A percentile compares a stretch with the other conserved stretches of the same genome.
Conservation (phyloP, 345 rosid species). For the Iberis pinnata region DNA sequence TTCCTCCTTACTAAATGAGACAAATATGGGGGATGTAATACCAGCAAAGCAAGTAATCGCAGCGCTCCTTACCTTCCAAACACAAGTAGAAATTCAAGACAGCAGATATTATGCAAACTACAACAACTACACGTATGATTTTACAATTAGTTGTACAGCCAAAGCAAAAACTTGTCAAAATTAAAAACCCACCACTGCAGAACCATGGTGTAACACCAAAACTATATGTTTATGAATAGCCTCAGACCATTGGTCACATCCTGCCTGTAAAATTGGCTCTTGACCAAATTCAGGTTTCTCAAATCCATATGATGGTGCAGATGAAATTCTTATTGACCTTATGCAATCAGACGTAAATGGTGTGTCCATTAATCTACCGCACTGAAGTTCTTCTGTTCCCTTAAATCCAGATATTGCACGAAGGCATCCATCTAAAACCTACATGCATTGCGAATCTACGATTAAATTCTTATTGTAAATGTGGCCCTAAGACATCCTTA, state of each 20-base stretch:
- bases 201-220: slow-evolving; percentile 50
- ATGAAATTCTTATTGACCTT: slow-evolving; percentile 66
- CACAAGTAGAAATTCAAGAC: slow-evolving; percentile 12
- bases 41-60: slow-evolving; percentile 91
- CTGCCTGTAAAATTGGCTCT: slow-evolving; percentile 41
- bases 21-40: slow-evolving; percentile 69
- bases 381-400: slow-evolving; percentile 80
- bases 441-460: slow-evolving; percentile 25
- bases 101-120: slow-evolving; percentile 16
- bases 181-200: slow-evolving; percentile 65
- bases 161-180: slow-evolving; percentile 5
- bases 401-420: slow-evolving; percentile 87
- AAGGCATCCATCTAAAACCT: slow-evolving; percentile 90
- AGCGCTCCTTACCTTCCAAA: slow-evolving; percentile 72
- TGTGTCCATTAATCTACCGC: slow-evolving; percentile 53
- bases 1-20: slow-evolving; percentile 45
- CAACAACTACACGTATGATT: slow-evolving; percentile 4
- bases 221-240: slow-evolving; percentile 66
- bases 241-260: slow-evolving; percentile 64
- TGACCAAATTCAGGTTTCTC: slow-evolving; percentile 36
- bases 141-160: slow-evolving; percentile 3
- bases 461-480: slow-evolving; percentile 11
- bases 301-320: slow-evolving; percentile 75
- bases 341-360: slow-evolving; percentile 81
- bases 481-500: slow-evolving; percentile 14